A percentile compares a stretch with the other conserved stretches of the same genome.
phyloP scores from a whole-genome alignment of 768 basidiomycete species.

The Termitomyces titanicus region DNA sequence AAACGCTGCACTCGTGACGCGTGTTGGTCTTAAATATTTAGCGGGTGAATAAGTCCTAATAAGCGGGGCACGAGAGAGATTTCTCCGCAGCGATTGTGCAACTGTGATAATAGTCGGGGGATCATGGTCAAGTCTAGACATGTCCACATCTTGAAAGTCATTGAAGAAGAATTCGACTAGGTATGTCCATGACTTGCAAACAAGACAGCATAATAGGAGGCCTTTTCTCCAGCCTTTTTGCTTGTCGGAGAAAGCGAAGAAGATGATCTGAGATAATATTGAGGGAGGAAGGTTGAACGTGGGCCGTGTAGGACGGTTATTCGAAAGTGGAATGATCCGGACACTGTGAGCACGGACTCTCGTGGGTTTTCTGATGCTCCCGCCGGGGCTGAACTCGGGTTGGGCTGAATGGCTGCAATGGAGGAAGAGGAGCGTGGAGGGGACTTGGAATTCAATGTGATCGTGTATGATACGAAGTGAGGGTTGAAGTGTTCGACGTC shows the following conservation, averaged over 20 bases:
- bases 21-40: background rate
- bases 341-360: background rate
- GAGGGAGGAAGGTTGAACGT: slow-evolving; percentile 4
- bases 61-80: background rate
- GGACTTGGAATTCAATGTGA: background rate
- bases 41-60: slow-evolving; percentile 1
- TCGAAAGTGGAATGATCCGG: slow-evolving; percentile 3
- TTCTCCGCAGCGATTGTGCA: background rate
- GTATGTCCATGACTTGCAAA: slow-evolving; percentile 9
- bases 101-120: slow-evolving; percentile 2
- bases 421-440: slow-evolving; percentile 4
- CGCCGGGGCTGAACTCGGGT: slow-evolving; percentile 3
- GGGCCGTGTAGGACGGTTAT: background rate
- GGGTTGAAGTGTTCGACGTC: background rate
- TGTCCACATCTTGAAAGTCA: background rate
- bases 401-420: slow-evolving; percentile 4
- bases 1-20: background rate
- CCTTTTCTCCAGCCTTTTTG: slow-evolving; percentile 9
- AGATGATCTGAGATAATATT: slow-evolving; percentile 1
- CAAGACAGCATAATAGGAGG: slow-evolving; percentile 7
- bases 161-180: slow-evolving; percentile 9
- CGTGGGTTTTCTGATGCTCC: background rate
- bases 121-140: background rate
- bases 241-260: background rate
- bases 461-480: background rate